Evolutionary conservation across 805 yeast genomes (phyloP).

Genomic region (Starmerella roubikii): DNA sequence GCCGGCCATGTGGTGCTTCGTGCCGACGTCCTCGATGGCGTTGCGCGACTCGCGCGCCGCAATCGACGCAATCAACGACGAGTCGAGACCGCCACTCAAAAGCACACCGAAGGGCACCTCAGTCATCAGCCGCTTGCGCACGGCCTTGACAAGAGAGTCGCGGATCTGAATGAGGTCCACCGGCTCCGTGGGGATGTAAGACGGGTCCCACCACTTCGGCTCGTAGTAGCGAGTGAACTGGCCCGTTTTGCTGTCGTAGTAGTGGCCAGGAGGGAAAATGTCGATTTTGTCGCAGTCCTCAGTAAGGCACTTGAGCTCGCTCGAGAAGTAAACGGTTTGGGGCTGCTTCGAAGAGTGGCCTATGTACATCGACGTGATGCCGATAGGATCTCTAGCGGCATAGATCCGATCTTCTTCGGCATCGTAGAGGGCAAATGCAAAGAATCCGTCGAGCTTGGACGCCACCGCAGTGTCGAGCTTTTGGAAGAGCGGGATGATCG

Average conservation of each 20-base stretch:
- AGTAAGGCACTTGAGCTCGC: conserved; percentile 83
- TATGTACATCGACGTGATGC: conserved; percentile 91
- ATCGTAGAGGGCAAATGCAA: conserved; percentile 88
- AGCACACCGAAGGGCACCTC: conserved; percentile 99
- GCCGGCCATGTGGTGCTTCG: conserved; percentile 64
- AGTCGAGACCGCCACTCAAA: conserved; percentile 93
- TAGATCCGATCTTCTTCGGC: conserved; percentile 68
- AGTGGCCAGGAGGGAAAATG: conserved; percentile 98
- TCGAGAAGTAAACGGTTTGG: conserved; percentile 73
- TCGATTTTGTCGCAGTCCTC: conserved; percentile 88
- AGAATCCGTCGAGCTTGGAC: conserved; percentile 92
- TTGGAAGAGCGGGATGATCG: conserved; percentile 81
- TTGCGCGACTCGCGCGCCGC: conserved; percentile 91
- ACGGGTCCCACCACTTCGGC: conserved; percentile 91
- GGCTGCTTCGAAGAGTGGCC: conserved; percentile 63
- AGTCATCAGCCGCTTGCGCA: conserved; percentile 97
- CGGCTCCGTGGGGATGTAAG: conserved; percentile 57
- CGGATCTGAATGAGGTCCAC: conserved; percentile 63
- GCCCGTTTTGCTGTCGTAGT: conserved; percentile 72
- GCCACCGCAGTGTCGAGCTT: conserved; percentile 87
- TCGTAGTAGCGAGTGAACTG: conserved; percentile 79
- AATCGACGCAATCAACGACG: conserved; percentile 89
- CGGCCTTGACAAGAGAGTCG: conserved; percentile 79
- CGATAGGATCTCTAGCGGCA: conserved; percentile 98
- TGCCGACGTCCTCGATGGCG: conserved; percentile 57